phyloP scores from a whole-genome alignment of 1,284 basidiomycete genomes.

The Hypsizygus ulmarius region DNA sequence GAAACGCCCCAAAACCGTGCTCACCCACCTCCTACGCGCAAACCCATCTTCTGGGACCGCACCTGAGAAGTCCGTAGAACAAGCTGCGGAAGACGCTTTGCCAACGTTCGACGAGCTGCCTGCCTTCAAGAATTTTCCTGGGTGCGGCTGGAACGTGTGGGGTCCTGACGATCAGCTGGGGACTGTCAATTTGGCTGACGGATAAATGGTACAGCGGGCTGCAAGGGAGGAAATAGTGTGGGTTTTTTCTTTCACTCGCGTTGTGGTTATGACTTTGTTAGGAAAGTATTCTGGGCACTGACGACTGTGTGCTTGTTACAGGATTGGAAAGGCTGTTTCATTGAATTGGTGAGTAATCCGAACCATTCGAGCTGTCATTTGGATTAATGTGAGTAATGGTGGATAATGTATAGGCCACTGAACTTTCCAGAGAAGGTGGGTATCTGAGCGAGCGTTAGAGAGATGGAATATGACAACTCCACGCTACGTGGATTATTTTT shows the following conservation, averaged over 20 bases:
- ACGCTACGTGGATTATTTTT: not conserved
- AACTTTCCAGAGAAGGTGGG: conserved; percentile 63
- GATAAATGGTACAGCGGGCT: conserved; percentile 58
- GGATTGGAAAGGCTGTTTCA: conserved; percentile 54
- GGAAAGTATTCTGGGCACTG: not conserved
- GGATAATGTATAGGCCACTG: conserved; percentile 47
- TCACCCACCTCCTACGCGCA: conserved; percentile 22
- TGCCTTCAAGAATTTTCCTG: conserved; percentile 50
- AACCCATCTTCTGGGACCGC: not conserved
- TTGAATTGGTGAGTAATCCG: conserved; percentile 56
- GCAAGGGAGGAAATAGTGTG: conserved; percentile 66
- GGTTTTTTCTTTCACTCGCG: conserved; percentile 19
- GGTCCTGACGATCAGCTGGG: conserved; percentile 68
- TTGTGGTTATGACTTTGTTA: not conserved
- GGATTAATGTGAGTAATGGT: conserved; percentile 2
- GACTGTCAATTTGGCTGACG: conserved; percentile 68
- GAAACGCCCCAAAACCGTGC: conserved; percentile 27
- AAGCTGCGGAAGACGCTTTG: conserved; percentile 23
- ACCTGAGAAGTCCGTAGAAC: not conserved
- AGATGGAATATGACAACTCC: not conserved
- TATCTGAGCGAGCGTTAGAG: not conserved
- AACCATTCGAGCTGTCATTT: not conserved
- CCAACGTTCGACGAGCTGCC: conserved; percentile 66
- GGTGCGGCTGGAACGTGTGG: conserved; percentile 75
- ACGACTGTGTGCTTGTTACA: conserved; percentile 22